phyloP scores from a whole-genome alignment of 164 flowering plant species.

The Buxus sempervirens region DNA sequence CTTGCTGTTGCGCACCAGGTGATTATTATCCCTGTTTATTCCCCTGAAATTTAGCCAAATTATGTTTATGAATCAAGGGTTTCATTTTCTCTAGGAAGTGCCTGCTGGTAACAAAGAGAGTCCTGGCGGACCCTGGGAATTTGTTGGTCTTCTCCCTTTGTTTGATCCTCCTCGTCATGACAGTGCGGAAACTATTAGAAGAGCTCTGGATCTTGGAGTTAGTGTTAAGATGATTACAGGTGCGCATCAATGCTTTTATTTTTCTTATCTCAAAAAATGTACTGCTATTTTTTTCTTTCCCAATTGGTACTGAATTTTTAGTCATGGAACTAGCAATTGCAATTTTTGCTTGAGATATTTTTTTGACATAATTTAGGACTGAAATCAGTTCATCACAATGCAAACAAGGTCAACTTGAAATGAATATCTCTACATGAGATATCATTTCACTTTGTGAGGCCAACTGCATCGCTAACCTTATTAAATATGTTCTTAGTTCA shows the following conservation, averaged over 20 bases:
- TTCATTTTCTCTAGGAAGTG: constrained; percentile 38
- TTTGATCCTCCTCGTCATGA: constrained; percentile 80
- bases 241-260: no score
- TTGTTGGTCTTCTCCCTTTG: constrained; percentile 63
- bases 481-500: no score
- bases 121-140: constrained; percentile 68
- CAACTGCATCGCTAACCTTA: no score
- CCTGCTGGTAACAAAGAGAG: constrained; percentile 53
- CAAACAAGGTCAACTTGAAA: no score
- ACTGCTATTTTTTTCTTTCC: background rate
- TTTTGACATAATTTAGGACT: no score
- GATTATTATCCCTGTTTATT: background rate
- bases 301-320: background rate
- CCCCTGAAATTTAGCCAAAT: background rate
- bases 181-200: constrained; percentile 63
- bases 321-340: no score
- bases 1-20: constrained; percentile 71
- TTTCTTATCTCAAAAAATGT: no score
- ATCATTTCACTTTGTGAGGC: no score
- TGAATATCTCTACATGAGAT: no score
- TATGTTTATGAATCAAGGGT: background rate
- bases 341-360: no score
- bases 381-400: no score
- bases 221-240: constrained; percentile 76
- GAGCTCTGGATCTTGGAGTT: constrained; percentile 67